Conservation (phyloP, 1,139 yeast genomes). For the Yamadazyma taylorii region DNA sequence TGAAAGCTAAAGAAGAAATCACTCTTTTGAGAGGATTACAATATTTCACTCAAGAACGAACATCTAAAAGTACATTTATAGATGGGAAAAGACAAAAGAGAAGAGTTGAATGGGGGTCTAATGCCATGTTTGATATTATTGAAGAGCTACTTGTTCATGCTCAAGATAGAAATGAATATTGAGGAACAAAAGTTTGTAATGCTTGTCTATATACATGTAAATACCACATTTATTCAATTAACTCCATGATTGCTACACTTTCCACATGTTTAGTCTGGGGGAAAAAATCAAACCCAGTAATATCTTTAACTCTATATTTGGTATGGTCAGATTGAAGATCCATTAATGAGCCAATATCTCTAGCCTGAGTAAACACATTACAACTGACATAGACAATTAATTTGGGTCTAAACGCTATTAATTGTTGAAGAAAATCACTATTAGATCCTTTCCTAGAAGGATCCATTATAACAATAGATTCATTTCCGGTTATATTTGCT, state of each 20-base stretch:
- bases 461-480: constrained; percentile 43
- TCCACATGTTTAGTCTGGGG: constrained; percentile 51
- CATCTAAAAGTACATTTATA: constrained; percentile 52
- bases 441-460: constrained; percentile 49
- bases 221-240: constrained; percentile 4
- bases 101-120: constrained; percentile 73
- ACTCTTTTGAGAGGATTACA: constrained; percentile 70
- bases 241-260: constrained; percentile 39
- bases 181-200: neutral
- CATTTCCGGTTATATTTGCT: constrained; percentile 28
- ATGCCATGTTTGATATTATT: constrained; percentile 52
- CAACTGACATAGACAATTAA: constrained; percentile 44
- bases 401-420: constrained; percentile 38
- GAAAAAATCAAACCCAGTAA: constrained; percentile 43
- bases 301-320: constrained; percentile 30
- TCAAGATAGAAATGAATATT: constrained; percentile 4
- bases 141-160: constrained; percentile 34
- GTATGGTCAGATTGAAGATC: constrained; percentile 20
- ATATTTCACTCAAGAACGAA: constrained; percentile 60
- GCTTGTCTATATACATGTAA: constrained; percentile 2
- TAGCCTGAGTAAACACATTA: constrained; percentile 48
- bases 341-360: constrained; percentile 36
- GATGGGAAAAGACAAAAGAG: constrained; percentile 57
- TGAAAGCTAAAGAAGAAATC: constrained; percentile 63
- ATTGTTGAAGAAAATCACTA: constrained; percentile 32